These are phyloP conservation scores for Tremella fuciformis DNA, from an alignment of 768 basidiomycete genomes.

Conservation along the genomic window DNA sequence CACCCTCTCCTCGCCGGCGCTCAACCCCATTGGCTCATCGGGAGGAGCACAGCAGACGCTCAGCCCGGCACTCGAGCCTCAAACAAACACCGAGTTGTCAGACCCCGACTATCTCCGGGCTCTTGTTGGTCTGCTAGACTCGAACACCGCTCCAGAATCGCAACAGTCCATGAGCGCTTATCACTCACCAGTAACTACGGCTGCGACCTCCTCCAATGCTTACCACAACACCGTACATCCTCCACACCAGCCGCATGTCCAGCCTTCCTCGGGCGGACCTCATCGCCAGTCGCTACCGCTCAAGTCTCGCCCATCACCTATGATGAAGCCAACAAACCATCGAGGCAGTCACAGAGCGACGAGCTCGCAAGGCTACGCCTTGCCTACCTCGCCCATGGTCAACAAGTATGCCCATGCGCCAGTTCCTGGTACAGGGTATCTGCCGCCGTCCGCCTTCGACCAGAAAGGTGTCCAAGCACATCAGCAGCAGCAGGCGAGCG, in stretches of 20 bases:
- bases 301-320: conserved; percentile 46
- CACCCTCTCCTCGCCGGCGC: conserved; percentile 34
- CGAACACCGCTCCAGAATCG: conserved; percentile 2
- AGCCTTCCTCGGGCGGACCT: conserved; percentile 19
- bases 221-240: not conserved
- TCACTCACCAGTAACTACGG: not conserved
- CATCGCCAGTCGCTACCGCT: conserved; percentile 35
- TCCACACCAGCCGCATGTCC: conserved; percentile 4
- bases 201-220: not conserved
- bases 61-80: conserved; percentile 45
- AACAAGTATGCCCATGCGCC: conserved; percentile 17
- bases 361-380: conserved; percentile 9
- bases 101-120: conserved; percentile 39
- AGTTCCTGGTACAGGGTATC: conserved; percentile 22
- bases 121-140: conserved; percentile 36
- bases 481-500: conserved; percentile 24
- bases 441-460: conserved; percentile 35
- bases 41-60: conserved; percentile 47
- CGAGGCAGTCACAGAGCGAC: conserved; percentile 18
- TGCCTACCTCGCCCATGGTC: conserved; percentile 29
- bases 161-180: not conserved
- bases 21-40: conserved; percentile 44
- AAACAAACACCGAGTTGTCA: conserved; percentile 26
- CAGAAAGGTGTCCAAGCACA: conserved; percentile 22
- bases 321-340: conserved; percentile 49